Evolutionary conservation across 2,329 filamentous ascomycete genomes (phyloP).

Genomic region (Diaporthe vaccinii): DNA sequence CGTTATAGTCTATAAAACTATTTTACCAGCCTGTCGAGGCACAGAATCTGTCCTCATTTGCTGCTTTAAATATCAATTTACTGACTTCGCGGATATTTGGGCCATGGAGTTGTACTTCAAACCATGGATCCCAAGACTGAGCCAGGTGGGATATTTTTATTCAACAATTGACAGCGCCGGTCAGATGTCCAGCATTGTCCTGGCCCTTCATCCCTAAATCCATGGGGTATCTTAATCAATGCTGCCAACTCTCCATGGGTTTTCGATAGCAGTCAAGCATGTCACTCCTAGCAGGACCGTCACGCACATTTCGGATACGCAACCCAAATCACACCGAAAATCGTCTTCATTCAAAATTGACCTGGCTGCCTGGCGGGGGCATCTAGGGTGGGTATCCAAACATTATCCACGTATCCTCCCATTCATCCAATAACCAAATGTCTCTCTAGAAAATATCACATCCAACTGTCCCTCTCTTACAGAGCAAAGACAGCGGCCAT

Average conservation of each 20-base stretch:
- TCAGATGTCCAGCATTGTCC: too few species aligned
- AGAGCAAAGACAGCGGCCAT: conserved; percentile 54
- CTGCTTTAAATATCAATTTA: too few species aligned
- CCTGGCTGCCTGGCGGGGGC: neutral
- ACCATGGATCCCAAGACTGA: too few species aligned
- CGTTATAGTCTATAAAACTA: neutral
- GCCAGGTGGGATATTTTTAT: too few species aligned
- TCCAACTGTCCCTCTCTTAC: conserved; percentile 1
- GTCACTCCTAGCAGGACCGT: neutral
- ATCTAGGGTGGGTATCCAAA: conserved; percentile 38
- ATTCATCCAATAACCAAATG: neutral
- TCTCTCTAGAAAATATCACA: neutral
- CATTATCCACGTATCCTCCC: conserved; percentile 18
- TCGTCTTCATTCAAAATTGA: conserved; percentile 29
- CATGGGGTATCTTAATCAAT: too few species aligned
- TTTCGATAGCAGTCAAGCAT: neutral
- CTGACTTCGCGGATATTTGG: too few species aligned
- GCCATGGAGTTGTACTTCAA: too few species aligned
- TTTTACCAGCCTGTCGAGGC: neutral
- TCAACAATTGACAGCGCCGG: too few species aligned
- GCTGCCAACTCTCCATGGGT: neutral
- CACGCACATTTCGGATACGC: neutral
- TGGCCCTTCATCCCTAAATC: too few species aligned
- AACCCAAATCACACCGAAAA: neutral
- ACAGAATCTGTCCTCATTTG: too few species aligned